These are phyloP conservation scores for Beauveria medogensis DNA, from an alignment of 2,329 filamentous ascomycete genomes.

Conservation along the genomic window DNA sequence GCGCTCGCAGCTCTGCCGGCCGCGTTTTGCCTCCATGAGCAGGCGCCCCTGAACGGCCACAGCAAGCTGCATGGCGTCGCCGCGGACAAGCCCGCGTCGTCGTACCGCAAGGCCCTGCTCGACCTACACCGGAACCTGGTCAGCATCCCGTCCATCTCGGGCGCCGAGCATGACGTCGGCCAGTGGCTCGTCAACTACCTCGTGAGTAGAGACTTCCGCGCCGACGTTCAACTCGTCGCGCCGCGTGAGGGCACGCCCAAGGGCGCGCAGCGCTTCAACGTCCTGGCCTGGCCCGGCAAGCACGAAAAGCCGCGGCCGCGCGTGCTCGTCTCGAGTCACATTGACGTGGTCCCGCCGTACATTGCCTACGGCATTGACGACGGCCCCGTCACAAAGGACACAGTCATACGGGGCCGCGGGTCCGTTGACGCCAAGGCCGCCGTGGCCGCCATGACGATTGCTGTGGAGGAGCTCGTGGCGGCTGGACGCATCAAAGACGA, in stretches of 20 bases:
- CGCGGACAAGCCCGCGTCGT: constrained; percentile 19
- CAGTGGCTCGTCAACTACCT: constrained; percentile 63
- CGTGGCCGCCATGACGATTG: constrained; percentile 66
- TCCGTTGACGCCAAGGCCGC: constrained; percentile 64
- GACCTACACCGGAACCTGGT: constrained; percentile 69
- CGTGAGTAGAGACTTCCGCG: constrained; percentile 34
- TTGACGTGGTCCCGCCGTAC: constrained; percentile 69
- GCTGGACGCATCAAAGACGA: constrained; percentile 31
- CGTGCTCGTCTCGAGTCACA: constrained; percentile 69
- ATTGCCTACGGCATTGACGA: constrained; percentile 57
- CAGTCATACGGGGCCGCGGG: constrained; percentile 62
- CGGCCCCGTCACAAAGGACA: constrained; percentile 33
- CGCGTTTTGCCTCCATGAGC: not conserved
- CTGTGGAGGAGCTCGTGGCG: constrained; percentile 48
- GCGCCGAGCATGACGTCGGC: constrained; percentile 60
- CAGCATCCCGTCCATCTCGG: constrained; percentile 62
- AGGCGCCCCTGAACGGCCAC: not conserved
- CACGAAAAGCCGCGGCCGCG: constrained; percentile 41
- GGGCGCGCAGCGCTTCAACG: constrained; percentile 50
- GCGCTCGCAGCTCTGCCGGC: not conserved
- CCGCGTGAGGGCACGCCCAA: constrained; percentile 21
- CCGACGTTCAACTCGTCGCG: constrained; percentile 33
- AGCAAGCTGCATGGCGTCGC: not conserved
- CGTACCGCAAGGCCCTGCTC: constrained; percentile 48
- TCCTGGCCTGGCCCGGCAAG: constrained; percentile 57